Evolutionary conservation across 1,284 basidiomycete genomes (phyloP), one percentile per base, ranked within the genome.

Genomic region (Tilletiaria anomala): DNA sequence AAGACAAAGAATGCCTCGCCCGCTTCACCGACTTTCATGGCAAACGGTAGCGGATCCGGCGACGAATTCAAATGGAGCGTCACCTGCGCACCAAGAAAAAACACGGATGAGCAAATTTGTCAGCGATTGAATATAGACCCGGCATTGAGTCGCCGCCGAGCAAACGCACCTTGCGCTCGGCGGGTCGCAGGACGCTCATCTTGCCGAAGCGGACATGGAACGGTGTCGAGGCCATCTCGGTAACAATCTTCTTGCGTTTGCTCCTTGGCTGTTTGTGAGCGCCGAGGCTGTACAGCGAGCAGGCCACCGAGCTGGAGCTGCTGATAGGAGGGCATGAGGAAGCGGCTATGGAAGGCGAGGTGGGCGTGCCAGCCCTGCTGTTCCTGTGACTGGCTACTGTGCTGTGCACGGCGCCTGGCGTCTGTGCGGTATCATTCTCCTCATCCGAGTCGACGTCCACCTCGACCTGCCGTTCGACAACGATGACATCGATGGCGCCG

Each of bases 1-100:
- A 97, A 85, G 31, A 99, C 83, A 61, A 97, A 97, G 73, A 97
- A 97, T 0, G 91, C 93, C 70, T 99, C 93, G 15, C 93, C 93
- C 2, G 89, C 85, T 48, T 97, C 91, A 33, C 88, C 87, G 53
- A 97, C 89, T 73, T 99, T 97, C 93, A 99, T 99, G 62, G 76
- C 77, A 67, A 87, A 97, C 2, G 91, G 91, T 39, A 87, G 79
- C 8, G 76, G 75, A 22, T 66, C 58, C n/a, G 56, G 44, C 1
- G 56, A 54, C 41, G 50, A 51, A 50, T 66, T 66, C 33, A 66
- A 48, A 35, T 54, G 60, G 23, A 54, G 50, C 20, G 58, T 55
- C 17, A 58, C 43, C 36, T 32, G 26, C 4, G 26, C 16, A 16
- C 20, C 10, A 42, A 20, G 10, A 35, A 35, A 8, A 35, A 8